These are phyloP conservation scores for Chlorella sorokiniana DNA, from an alignment of 139 green algal species.

Conservation along the genomic window DNA sequence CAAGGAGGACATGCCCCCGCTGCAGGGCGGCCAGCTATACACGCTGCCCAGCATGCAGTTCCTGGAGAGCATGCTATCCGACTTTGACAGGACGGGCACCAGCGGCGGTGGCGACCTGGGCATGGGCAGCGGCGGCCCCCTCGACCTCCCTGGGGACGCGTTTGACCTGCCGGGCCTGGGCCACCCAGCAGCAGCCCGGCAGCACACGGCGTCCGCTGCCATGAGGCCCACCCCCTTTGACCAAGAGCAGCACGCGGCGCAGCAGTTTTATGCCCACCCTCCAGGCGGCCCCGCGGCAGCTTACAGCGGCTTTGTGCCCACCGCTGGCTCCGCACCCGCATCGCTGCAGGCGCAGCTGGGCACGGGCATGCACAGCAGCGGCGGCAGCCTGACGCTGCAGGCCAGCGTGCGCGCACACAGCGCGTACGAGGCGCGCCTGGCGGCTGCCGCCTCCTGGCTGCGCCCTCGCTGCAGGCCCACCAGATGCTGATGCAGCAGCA, in stretches of 20 bases:
- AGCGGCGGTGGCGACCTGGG: neutral
- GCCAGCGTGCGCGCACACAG: slow-evolving; percentile 8
- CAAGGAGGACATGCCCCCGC: slow-evolving; percentile 38
- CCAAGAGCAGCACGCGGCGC: slow-evolving; percentile 12
- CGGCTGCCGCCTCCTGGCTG: neutral
- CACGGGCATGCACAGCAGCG: neutral
- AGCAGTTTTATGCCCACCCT: neutral
- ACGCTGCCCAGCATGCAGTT: slow-evolving; percentile 48
- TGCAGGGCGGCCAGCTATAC: slow-evolving; percentile 34
- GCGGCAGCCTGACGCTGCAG: slow-evolving; percentile 24
- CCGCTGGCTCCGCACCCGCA: neutral
- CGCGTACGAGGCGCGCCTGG: neutral
- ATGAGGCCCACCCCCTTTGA: slow-evolving; percentile 22
- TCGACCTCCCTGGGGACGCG: slow-evolving; percentile 34
- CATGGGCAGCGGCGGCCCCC: slow-evolving; percentile 18
- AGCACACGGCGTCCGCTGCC: neutral
- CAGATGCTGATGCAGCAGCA: slow-evolving; percentile 13
- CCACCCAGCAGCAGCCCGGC: neutral
- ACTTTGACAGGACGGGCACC: slow-evolving; percentile 31
- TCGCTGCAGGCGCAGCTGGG: neutral
- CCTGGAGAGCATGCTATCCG: slow-evolving; percentile 45
- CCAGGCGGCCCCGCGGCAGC: neutral
- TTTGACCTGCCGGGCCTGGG: slow-evolving; percentile 42
- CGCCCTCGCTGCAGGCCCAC: neutral
- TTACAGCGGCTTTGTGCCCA: slow-evolving; percentile 8